Evolutionary conservation across 257 asterid species (phyloP).

Genomic region (Scutellaria barbata): DNA sequence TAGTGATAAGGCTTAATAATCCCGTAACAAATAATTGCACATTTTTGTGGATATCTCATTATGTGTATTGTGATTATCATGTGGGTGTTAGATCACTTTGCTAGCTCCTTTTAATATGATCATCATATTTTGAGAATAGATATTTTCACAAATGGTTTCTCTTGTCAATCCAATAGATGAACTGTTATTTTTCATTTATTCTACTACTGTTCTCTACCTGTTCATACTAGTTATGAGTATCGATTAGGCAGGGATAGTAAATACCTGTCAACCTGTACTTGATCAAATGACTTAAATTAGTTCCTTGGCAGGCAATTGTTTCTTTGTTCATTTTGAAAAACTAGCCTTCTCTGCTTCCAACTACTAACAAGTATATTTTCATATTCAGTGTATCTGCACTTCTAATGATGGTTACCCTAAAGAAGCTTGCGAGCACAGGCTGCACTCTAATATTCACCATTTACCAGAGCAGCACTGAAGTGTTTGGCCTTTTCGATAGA

Average conservation of each 20-base stretch:
- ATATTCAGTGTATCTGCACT: constrained; percentile 89
- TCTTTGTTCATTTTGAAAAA: constrained; percentile 4
- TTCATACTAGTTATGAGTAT: not conserved
- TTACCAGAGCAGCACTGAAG: constrained; percentile 98
- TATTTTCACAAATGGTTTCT: not conserved
- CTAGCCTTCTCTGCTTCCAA: not conserved
- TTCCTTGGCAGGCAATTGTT: not conserved
- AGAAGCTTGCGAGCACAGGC: constrained; percentile 97
- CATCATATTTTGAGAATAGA: not conserved
- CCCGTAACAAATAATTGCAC: no score
- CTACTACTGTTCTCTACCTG: not conserved
- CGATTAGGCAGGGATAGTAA: no score
- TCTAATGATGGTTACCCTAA: constrained; percentile 96
- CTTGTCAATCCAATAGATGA: not conserved
- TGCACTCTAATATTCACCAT: constrained; percentile 95
- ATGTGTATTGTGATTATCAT: not conserved
- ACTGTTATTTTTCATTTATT: not conserved
- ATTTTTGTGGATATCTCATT: not conserved
- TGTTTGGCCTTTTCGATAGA: constrained; percentile 96
- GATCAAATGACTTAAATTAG: no score
- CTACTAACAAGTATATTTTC: constrained; percentile 27
- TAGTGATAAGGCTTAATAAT: no score
- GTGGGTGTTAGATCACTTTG: not conserved
- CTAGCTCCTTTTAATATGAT: not conserved
- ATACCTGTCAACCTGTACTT: no score